Evolutionary conservation across 129 eudicot genomes (phyloP).

Genomic region (Flaveria bidentis): DNA sequence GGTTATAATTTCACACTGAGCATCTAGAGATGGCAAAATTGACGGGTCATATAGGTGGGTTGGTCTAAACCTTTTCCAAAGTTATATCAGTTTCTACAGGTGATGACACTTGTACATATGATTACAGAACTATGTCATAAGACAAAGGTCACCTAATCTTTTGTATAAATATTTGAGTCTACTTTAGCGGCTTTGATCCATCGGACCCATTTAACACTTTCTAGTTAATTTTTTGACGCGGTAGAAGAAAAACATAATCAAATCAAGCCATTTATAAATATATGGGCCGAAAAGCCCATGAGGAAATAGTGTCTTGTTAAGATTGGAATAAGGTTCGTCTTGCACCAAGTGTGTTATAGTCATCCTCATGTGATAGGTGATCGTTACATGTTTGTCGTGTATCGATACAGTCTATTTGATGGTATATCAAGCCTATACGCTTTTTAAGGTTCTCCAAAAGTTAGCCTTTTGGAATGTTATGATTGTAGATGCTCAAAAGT

Average conservation of each 20-base stretch:
- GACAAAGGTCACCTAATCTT: too few relatives aligned
- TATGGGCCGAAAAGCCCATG: not conserved
- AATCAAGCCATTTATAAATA: not conserved
- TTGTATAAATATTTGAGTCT: too few relatives aligned
- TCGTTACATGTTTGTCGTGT: conserved; percentile 9
- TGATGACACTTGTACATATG: too few relatives aligned
- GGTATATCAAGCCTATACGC: not conserved
- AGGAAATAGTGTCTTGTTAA: not conserved
- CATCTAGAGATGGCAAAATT: too few relatives aligned
- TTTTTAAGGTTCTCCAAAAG: conserved; percentile 4
- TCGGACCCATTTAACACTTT: not conserved
- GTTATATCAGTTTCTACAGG: too few relatives aligned
- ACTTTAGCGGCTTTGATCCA: too few relatives aligned
- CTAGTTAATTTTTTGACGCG: not conserved
- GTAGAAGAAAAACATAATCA: not conserved
- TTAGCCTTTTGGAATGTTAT: conserved; percentile 24
- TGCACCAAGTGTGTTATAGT: not conserved
- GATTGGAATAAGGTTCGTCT: conserved; percentile 12
- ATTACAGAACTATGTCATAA: too few relatives aligned
- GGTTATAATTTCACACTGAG: not conserved
- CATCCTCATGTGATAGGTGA: not conserved
- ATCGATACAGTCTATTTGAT: not conserved
- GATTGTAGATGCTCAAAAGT: conserved; percentile 18
- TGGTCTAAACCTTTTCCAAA: not conserved
- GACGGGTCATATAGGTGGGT: not conserved